Percentiles rank a stretch among this genome's conserved stretches.
phyloP scores from a whole-genome alignment of 495 filamentous ascomycete species.

The Lentithecium fluviatile region DNA sequence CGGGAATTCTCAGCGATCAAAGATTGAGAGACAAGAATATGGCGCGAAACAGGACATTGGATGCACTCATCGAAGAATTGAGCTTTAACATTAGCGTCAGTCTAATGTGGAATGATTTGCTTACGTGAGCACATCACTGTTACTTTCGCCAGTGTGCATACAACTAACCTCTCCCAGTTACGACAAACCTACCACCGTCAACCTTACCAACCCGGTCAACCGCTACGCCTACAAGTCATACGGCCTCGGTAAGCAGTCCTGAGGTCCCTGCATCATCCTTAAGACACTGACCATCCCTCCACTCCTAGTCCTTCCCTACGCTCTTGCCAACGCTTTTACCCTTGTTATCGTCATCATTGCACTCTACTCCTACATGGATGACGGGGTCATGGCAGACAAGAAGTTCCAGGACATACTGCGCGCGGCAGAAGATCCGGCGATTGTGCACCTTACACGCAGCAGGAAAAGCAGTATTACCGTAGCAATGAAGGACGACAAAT shows the following conservation, averaged over 20 bases:
- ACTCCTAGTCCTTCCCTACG: too few species aligned
- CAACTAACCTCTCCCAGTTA: neutral
- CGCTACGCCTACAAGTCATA: constrained; percentile 17
- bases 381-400: constrained; percentile 11
- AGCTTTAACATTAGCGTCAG: constrained; percentile 20
- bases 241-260: constrained; percentile 16
- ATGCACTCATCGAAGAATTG: constrained; percentile 23
- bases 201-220: neutral
- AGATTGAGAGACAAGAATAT: constrained; percentile 12
- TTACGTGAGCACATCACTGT: constrained; percentile 11
- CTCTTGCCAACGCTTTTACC: constrained; percentile 7
- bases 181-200: neutral
- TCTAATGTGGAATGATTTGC: constrained; percentile 9
- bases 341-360: constrained; percentile 2
- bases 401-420: constrained; percentile 18
- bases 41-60: constrained; percentile 19
- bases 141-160: neutral
- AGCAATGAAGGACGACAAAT: too few species aligned
- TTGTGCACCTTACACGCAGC: constrained; percentile 6
- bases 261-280: too few species aligned
- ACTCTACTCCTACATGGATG: constrained; percentile 8
- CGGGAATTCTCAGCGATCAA: constrained; percentile 1
- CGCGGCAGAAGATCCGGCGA: constrained; percentile 13
- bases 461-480: constrained; percentile 9
- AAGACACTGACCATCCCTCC: too few species aligned